These are phyloP conservation scores for Plasmopara muralis DNA, from an alignment of 352 stramenopile genomes.

Conservation along the genomic window DNA sequence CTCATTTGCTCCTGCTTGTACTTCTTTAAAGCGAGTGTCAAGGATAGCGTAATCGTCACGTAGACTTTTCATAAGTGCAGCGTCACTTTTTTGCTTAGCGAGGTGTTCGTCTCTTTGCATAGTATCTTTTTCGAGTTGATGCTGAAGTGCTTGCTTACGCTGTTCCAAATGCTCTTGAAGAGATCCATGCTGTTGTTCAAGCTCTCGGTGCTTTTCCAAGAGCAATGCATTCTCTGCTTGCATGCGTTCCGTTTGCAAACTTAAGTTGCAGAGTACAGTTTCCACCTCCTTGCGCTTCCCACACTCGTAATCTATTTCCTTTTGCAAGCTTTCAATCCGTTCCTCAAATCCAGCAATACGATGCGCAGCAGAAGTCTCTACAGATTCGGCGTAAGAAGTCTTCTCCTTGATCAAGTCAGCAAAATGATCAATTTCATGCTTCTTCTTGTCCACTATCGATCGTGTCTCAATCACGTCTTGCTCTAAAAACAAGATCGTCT, in stretches of 20 bases:
- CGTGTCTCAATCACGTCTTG: slow-evolving; percentile 22
- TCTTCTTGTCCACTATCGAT: slow-evolving; percentile 26
- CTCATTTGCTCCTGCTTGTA: slow-evolving; percentile 13
- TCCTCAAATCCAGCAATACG: slow-evolving; percentile 43
- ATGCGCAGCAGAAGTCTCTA: slow-evolving; percentile 41
- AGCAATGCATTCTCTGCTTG: slow-evolving; percentile 24
- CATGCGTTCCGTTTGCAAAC: slow-evolving; percentile 33
- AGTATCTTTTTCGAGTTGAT: slow-evolving; percentile 30
- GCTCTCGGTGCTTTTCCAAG: slow-evolving; percentile 26
- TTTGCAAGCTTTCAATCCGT: slow-evolving; percentile 23
- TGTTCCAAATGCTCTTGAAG: slow-evolving; percentile 46
- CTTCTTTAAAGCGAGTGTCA: slow-evolving; percentile 25
- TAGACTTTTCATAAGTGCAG: slow-evolving; percentile 32
- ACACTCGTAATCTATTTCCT: slow-evolving; percentile 30
- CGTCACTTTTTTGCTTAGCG: slow-evolving; percentile 31
- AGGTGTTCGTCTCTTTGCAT: slow-evolving; percentile 31
- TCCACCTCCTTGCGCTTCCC: slow-evolving; percentile 52
- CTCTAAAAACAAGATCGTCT: slow-evolving; percentile 33
- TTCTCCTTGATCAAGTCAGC: slow-evolving; percentile 31
- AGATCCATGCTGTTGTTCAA: slow-evolving; percentile 29
- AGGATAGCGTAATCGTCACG: slow-evolving; percentile 27
- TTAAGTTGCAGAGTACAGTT: slow-evolving; percentile 21
- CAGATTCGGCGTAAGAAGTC: slow-evolving; percentile 26
- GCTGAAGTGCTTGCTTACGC: slow-evolving; percentile 34
- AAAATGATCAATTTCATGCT: slow-evolving; percentile 30